phyloP scores from a whole-genome alignment of 768 basidiomycete species.

The Pulveroboletus ravenelii region DNA sequence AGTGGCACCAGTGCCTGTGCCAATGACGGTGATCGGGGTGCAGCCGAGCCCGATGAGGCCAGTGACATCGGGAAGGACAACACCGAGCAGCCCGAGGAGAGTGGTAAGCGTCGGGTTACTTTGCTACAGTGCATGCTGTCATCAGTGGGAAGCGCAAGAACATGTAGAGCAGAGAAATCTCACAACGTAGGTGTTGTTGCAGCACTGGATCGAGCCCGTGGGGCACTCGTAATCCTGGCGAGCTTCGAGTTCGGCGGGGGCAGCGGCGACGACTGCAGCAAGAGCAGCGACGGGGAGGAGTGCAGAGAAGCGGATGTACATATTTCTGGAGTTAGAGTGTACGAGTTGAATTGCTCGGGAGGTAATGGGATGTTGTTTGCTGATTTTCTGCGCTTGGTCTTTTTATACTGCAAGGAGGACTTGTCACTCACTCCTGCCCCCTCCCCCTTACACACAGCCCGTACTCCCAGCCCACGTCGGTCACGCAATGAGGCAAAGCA shows the following conservation, averaged over 20 bases:
- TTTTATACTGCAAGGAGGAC: constrained; percentile 9
- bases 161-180: neutral
- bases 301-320: constrained; percentile 6
- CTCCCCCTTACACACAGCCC: neutral
- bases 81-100: neutral
- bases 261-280: neutral
- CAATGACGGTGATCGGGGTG: neutral
- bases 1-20: neutral
- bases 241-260: constrained; percentile 3
- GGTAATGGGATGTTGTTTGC: neutral
- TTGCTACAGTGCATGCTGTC: neutral
- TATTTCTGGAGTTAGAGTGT: neutral
- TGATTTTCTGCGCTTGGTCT: neutral
- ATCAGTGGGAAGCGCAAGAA: neutral
- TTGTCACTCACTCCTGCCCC: too few species aligned
- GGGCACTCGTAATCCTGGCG: constrained; percentile 3
- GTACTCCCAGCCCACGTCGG: too few species aligned
- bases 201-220: constrained; percentile 13
- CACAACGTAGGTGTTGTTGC: neutral
- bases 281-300: constrained; percentile 12
- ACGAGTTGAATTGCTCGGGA: neutral
- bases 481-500: neutral
- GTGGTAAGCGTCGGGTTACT: neutral
- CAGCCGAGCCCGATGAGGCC: constrained; percentile 6
- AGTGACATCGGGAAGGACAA: neutral